Evolutionary conservation across 192 early-diverging fungal species (phyloP).

Genomic region (Piromyces finnis): DNA sequence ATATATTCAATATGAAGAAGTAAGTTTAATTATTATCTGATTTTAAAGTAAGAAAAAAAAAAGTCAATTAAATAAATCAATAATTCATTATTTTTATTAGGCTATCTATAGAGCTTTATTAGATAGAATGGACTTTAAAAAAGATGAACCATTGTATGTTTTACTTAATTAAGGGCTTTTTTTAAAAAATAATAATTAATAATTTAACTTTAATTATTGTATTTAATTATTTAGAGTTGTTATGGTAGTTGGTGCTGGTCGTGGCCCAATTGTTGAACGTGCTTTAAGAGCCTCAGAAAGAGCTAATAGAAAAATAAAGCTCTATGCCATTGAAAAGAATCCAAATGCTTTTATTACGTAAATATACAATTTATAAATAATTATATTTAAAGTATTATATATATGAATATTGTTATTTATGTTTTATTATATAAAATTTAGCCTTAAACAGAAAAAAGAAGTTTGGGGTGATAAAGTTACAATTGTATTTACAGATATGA

Average conservation of each 20-base stretch:
- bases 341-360: conserved; percentile 55
- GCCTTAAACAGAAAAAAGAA: conserved; percentile 54
- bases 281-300: conserved; percentile 57
- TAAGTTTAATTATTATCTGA: neutral
- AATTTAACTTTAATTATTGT: too few relatives aligned
- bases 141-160: neutral
- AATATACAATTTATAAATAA: neutral
- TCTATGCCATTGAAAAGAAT: conserved; percentile 94
- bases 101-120: conserved; percentile 12
- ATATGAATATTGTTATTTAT: too few relatives aligned
- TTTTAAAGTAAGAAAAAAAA: too few relatives aligned
- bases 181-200: too few relatives aligned
- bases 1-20: conserved; percentile 77
- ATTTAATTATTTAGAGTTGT: too few relatives aligned
- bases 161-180: too few relatives aligned
- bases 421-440: conserved; percentile 1
- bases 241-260: conserved; percentile 87
- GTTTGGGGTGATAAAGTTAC: conserved; percentile 67
- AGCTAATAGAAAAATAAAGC: conserved; percentile 29
- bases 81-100: conserved; percentile 1
- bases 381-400: too few relatives aligned
- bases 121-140: conserved; percentile 11
- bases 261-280: conserved; percentile 83
- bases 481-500: conserved; percentile 82
- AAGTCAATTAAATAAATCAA: too few relatives aligned